Evolutionary conservation across 2,329 filamentous ascomycete genomes (phyloP).

Genomic region (Lomentospora prolificans): DNA sequence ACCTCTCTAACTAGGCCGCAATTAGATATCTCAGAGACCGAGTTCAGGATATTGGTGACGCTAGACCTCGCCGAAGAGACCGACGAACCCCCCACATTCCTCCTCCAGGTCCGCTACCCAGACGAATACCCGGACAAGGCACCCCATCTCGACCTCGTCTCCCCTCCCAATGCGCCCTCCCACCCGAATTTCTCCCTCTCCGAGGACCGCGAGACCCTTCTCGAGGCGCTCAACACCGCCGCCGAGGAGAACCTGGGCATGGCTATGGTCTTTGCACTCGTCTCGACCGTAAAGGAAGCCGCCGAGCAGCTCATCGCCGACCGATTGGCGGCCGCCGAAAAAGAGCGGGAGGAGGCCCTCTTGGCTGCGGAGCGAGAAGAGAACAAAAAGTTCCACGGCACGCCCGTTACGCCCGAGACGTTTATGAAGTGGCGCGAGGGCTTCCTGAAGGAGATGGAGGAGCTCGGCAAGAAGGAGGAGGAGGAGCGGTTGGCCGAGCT

Average conservation of each 20-base stretch:
- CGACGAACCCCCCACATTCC: conserved; percentile 57
- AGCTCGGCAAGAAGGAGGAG: conserved; percentile 55
- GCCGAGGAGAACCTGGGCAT: conserved; percentile 93
- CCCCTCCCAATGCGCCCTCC: conserved; percentile 57
- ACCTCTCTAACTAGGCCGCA: not conserved
- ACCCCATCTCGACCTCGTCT: conserved; percentile 69
- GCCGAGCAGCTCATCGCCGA: conserved; percentile 78
- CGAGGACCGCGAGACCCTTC: conserved; percentile 66
- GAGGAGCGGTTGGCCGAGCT: conserved; percentile 76
- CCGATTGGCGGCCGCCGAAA: conserved; percentile 55
- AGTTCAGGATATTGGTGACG: conserved; percentile 78
- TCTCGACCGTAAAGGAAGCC: conserved; percentile 76
- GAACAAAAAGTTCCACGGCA: conserved; percentile 93
- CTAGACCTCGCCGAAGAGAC: conserved; percentile 64
- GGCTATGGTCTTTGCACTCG: conserved; percentile 92
- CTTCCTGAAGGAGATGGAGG: conserved; percentile 74
- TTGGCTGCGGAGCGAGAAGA: conserved; percentile 71
- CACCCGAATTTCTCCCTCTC: conserved; percentile 70
- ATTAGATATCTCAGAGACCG: conserved; percentile 77
- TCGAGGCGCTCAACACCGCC: conserved; percentile 60
- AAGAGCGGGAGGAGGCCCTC: conserved; percentile 43
- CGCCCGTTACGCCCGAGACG: conserved; percentile 73
- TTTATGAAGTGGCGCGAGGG: conserved; percentile 74
- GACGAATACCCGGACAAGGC: conserved; percentile 81
- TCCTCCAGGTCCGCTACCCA: conserved; percentile 84